Evolutionary conservation across 1,139 yeast genomes (phyloP).

Genomic region (Blastobotrys elegans): DNA sequence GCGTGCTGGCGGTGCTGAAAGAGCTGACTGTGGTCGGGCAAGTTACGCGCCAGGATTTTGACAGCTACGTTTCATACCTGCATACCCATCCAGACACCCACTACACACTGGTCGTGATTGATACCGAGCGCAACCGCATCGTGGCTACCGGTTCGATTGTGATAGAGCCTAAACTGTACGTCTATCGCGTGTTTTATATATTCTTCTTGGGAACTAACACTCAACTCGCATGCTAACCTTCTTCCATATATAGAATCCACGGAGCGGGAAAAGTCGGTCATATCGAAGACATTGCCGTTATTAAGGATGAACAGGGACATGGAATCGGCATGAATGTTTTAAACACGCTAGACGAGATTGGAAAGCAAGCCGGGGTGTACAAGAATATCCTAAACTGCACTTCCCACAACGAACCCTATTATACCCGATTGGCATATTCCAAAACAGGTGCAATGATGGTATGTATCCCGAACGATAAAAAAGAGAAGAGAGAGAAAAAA

Average conservation of each 20-base stretch:
- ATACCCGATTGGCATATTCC: constrained; percentile 64
- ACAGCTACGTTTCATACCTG: constrained; percentile 6
- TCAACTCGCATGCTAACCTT: too few relatives aligned
- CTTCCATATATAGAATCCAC: constrained; percentile 43
- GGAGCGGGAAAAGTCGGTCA: constrained; percentile 84
- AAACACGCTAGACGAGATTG: constrained; percentile 49
- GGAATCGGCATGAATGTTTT: constrained; percentile 59
- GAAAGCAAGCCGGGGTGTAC: constrained; percentile 53
- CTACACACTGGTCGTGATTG: constrained; percentile 47
- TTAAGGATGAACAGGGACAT: constrained; percentile 70
- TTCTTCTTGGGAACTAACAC: not conserved
- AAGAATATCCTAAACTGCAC: constrained; percentile 76
- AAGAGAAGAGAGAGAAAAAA: not conserved
- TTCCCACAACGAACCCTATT: constrained; percentile 59
- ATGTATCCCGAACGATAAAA: not conserved
- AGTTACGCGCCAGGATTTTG: constrained; percentile 29
- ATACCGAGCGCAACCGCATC: constrained; percentile 25
- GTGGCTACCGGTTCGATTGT: constrained; percentile 39
- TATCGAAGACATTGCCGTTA: constrained; percentile 86
- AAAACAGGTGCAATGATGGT: constrained; percentile 33
- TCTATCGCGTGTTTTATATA: too few relatives aligned
- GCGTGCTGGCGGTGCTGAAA: constrained; percentile 43
- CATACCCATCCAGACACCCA: constrained; percentile 30
- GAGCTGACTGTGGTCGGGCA: constrained; percentile 56
- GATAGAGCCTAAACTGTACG: constrained; percentile 43